Conservation (phyloP, 2,329 filamentous ascomycete genomes). For the Talaromyces verruculosus region DNA sequence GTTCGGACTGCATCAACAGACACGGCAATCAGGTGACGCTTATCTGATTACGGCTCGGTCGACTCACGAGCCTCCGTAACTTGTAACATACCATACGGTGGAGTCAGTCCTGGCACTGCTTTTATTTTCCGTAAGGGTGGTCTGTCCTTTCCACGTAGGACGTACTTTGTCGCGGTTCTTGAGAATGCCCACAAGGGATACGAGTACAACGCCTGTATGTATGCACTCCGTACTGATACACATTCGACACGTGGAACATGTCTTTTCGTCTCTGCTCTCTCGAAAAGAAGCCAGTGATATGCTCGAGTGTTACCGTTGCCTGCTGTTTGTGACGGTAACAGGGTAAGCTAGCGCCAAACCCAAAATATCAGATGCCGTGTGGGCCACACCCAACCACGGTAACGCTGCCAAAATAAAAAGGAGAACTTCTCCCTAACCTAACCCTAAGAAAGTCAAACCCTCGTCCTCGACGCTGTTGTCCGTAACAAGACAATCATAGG, state of each 20-base stretch:
- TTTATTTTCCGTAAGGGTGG: slow-evolving; percentile 1
- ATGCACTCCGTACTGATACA: neutral
- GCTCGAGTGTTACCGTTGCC: neutral
- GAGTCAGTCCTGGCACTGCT: neutral
- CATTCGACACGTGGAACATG: slow-evolving; percentile 1
- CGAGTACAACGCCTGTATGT: neutral
- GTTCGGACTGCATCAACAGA: neutral
- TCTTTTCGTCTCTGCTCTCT: neutral
- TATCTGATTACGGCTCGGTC: neutral
- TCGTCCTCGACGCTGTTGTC: neutral
- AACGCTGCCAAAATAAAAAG: neutral
- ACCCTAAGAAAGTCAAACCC: neutral
- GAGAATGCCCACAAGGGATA: neutral
- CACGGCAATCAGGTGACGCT: slow-evolving; percentile 13
- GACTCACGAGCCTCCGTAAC: slow-evolving; percentile 12
- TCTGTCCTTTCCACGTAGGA: neutral
- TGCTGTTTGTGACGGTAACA: slow-evolving; percentile 14
- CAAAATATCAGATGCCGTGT: slow-evolving; percentile 15
- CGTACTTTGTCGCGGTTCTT: neutral
- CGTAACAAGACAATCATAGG: neutral
- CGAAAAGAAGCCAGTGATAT: neutral
- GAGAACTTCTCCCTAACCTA: neutral
- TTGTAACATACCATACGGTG: slow-evolving; percentile 6
- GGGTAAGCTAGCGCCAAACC: slow-evolving; percentile 11
- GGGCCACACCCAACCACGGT: slow-evolving; percentile 11